Evolutionary conservation across 2,329 filamentous ascomycete genomes (phyloP), one percentile per base, ranked within the genome.

Genomic region (Phaeosphaeria sp.): DNA sequence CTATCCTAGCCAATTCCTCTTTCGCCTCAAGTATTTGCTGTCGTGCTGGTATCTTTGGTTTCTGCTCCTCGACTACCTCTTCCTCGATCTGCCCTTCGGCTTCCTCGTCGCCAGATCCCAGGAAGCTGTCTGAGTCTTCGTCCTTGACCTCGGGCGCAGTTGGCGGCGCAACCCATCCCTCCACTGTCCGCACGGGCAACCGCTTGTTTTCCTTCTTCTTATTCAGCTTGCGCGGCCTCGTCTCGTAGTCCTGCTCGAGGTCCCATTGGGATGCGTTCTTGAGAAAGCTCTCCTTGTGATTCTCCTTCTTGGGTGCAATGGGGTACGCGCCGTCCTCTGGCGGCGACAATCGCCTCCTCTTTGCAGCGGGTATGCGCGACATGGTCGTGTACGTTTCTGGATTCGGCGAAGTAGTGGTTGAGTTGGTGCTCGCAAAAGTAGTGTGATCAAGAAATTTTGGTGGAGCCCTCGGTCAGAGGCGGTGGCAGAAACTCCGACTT

Each of bases 191-290:
- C 63, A 97, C 92, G 0, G 93, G 93, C 36, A 99, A 82, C 67
- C 89, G 87, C 39, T 87, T 92, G 43, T 82, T 89, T 73, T 93
- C 90, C 68, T 88, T 86, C 55, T 85, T 84, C 75, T 92, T 91
- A 72, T 87, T 89, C 36, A 84, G 79, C 76, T 95, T 95, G 67
- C 91, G 85, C 47, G 90, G 88, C 66, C 88, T 87, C 60, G 86
- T 86, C 77, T 96, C 93, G 82, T 97, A 98, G 76, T 92, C 90
- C 73, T 96, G 90, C 80, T 97, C 95, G 49, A 97, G 84, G 72
- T 97, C 88, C 93, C 94, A 98, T 78, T 88, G 89, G 58, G 91
- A 84, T 6, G 90, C 92, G 70, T 87, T 89, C 69, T 87, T 86
- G 79, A 91, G 85, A 76, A 93, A 93, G 53, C 85, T 84, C 39